Conservation (phyloP, 2,329 filamentous ascomycete genomes). For the Juglanconis sp. region DNA sequence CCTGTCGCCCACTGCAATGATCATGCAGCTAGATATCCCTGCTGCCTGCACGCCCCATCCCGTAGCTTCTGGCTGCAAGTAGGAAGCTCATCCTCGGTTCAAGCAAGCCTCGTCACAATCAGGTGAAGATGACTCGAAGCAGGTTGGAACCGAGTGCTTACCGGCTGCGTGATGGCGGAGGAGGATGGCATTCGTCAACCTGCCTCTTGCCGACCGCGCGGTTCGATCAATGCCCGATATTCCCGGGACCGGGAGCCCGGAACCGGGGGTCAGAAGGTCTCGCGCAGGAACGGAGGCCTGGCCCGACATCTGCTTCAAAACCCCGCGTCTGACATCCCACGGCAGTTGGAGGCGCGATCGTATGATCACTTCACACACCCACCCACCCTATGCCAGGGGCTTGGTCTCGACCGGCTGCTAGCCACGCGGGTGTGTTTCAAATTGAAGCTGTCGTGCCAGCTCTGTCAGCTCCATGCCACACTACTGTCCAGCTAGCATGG, state of each 20-base stretch:
- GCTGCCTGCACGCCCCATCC: constrained; percentile 5
- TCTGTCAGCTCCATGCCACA: constrained; percentile 2
- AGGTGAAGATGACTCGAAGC: background rate
- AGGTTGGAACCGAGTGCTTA: background rate
- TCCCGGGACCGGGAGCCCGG: background rate
- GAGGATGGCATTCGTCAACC: background rate
- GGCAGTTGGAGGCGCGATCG: constrained; percentile 10
- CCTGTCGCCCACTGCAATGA: background rate
- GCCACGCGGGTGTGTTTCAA: constrained; percentile 14
- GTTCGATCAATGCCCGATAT: background rate
- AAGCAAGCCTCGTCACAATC: constrained; percentile 16
- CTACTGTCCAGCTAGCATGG: background rate
- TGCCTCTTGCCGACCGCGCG: background rate
- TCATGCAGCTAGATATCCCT: constrained; percentile 8
- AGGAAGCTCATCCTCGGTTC: constrained; percentile 10
- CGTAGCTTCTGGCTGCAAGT: background rate
- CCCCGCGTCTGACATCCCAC: constrained; percentile 12
- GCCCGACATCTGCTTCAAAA: background rate
- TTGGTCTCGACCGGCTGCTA: constrained; percentile 12
- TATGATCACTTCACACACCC: constrained; percentile 5
- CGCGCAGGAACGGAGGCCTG: background rate
- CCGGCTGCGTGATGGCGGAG: background rate
- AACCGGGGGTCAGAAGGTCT: background rate
- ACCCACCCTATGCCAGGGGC: background rate
- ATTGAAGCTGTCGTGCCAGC: constrained; percentile 12